Evolutionary conservation across 768 basidiomycete species (phyloP).

Genomic region (Podaxis sp.): DNA sequence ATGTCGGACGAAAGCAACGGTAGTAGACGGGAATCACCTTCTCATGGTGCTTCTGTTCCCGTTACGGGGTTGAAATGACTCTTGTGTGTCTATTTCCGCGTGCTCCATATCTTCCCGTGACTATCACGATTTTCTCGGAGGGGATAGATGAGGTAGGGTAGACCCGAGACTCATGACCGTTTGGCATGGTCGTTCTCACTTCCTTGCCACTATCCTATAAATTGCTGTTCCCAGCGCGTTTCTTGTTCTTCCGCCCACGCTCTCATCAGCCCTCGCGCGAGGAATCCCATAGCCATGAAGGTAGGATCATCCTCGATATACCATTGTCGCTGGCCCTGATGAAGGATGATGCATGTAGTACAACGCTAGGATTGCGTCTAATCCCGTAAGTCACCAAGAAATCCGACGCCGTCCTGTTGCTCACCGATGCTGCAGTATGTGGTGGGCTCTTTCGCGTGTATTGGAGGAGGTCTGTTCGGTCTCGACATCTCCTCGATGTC

Average conservation of each 20-base stretch:
- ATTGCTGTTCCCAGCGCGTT: not conserved
- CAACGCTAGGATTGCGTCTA: constrained; percentile 32
- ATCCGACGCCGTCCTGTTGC: not conserved
- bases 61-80: not conserved
- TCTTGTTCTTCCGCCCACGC: constrained; percentile 5
- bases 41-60: constrained; percentile 1
- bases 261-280: not conserved
- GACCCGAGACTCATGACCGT: not conserved
- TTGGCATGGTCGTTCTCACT: constrained; percentile 3
- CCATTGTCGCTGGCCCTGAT: not conserved
- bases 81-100: not conserved
- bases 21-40: not conserved
- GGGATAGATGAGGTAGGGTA: constrained; percentile 7
- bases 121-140: not conserved
- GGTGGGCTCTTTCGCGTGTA: constrained; percentile 80
- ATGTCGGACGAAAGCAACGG: not conserved
- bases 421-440: constrained; percentile 48
- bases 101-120: constrained; percentile 9
- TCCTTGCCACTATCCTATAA: constrained; percentile 4
- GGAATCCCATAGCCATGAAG: constrained; percentile 13
- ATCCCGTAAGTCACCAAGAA: constrained; percentile 19
- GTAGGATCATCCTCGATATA: constrained; percentile 1
- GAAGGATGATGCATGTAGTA: constrained; percentile 16
- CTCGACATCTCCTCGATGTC: constrained; percentile 85
- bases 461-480: constrained; percentile 77